Evolutionary conservation across 371 early-diverging fungal genomes (phyloP).

Genomic region (Sporodiniella umbellata): DNA sequence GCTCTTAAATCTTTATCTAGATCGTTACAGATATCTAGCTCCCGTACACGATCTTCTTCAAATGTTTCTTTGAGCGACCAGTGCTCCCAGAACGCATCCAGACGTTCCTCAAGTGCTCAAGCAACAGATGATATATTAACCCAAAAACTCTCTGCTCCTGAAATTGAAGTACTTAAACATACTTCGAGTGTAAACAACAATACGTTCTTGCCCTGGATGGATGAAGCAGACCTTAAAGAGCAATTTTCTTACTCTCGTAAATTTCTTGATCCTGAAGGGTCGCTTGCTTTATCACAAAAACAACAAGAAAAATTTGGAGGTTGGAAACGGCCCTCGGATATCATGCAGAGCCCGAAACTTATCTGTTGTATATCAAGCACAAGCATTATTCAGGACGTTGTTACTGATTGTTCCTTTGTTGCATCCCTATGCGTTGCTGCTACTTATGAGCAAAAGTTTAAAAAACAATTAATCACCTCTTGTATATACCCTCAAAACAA

Average conservation of each 20-base stretch:
- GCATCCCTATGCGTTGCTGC: constrained; percentile 87
- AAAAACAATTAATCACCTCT: constrained; percentile 77
- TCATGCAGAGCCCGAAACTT: constrained; percentile 65
- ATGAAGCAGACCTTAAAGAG: constrained; percentile 59
- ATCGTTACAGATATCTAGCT: not conserved
- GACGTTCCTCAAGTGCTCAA: constrained; percentile 8
- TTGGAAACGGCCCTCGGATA: constrained; percentile 80
- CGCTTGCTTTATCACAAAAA: constrained; percentile 68
- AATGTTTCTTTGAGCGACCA: constrained; percentile 7
- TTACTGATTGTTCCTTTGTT: constrained; percentile 93
- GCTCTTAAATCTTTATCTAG: constrained; percentile 23
- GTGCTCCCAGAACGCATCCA: constrained; percentile 8
- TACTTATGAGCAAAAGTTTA: constrained; percentile 75
- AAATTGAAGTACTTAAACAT: constrained; percentile 59
- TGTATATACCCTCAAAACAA: constrained; percentile 85
- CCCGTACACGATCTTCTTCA: constrained; percentile 16
- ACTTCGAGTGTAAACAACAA: constrained; percentile 73
- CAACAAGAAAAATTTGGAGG: constrained; percentile 71
- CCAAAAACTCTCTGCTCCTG: constrained; percentile 37
- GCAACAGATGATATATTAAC: constrained; percentile 18
- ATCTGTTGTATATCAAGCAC: constrained; percentile 62
- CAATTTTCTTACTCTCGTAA: constrained; percentile 45
- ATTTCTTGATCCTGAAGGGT: constrained; percentile 72
- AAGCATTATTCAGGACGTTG: constrained; percentile 75
- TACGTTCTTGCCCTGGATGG: constrained; percentile 76